A percentile compares a stretch with the other conserved stretches of the same genome.
Evolutionary conservation across 2,329 filamentous ascomycete genomes (phyloP).

Genomic region (Tolypocladium pustulatum): DNA sequence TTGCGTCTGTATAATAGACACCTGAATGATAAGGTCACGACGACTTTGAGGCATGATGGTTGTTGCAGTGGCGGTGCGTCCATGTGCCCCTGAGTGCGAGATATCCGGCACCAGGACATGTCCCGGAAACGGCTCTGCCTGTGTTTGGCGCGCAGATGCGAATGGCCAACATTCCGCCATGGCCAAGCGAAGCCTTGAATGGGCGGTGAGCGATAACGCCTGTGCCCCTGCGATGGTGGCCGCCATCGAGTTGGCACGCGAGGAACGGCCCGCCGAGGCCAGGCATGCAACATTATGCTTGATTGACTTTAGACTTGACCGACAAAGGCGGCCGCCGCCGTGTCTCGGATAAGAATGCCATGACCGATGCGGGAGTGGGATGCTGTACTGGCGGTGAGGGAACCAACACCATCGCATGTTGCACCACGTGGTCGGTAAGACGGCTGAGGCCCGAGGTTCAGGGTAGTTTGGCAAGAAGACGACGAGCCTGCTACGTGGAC

Average conservation of each 20-base stretch:
- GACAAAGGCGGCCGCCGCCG: background rate
- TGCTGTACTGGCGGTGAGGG: background rate
- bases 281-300: background rate
- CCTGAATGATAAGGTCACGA: background rate
- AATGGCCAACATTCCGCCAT: no score
- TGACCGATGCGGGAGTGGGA: background rate
- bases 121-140: no score
- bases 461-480: no score
- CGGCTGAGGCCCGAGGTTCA: background rate
- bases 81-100: background rate
- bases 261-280: background rate
- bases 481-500: no score
- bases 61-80: no score
- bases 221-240: background rate
- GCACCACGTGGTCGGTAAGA: background rate
- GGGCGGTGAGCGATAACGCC: background rate
- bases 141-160: background rate
- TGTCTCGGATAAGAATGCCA: background rate
- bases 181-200: background rate
- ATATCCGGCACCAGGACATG: background rate
- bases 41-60: background rate
- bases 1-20: slow-evolving; percentile 3
- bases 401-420: background rate
- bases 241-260: background rate
- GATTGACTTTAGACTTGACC: background rate